phyloP scores from a whole-genome alignment of 2,329 filamentous ascomycete species.

The Alternaria sp. region DNA sequence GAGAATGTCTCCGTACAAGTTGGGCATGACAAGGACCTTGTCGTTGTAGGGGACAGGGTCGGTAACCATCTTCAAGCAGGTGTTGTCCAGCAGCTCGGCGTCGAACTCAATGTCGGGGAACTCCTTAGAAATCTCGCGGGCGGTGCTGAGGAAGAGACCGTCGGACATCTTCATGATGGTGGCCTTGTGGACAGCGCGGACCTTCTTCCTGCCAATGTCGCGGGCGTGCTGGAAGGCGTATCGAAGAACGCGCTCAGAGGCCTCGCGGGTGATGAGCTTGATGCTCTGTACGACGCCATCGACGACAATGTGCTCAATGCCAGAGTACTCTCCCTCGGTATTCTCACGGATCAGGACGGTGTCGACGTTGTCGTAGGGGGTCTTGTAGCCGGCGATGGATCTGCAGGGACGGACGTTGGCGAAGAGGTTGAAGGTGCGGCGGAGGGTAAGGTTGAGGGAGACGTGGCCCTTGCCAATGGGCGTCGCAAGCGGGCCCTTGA shows the following conservation, averaged over 20 bases:
- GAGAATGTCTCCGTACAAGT: conserved; percentile 99
- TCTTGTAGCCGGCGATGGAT: conserved; percentile 97
- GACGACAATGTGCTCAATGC: conserved; percentile 97
- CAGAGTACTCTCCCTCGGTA: conserved; percentile 99
- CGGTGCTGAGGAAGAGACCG: conserved; percentile 93
- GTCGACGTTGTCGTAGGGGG: conserved; percentile 95
- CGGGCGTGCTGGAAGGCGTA: conserved; percentile 99
- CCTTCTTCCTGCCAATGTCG: conserved; percentile 93
- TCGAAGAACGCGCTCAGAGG: conserved; percentile 92
- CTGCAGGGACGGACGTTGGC: conserved; percentile 98
- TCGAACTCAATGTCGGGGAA: conserved; percentile 97
- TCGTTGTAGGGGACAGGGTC: conserved; percentile 97
- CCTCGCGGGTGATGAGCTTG: conserved; percentile 97
- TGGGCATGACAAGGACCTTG: conserved; percentile 97
- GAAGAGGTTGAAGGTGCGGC: conserved; percentile 99
- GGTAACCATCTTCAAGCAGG: conserved; percentile 97
- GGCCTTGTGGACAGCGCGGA: conserved; percentile 98
- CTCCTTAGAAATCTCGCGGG: conserved; percentile 87
- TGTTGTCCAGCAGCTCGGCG: conserved; percentile 98
- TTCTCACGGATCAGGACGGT: conserved; percentile 99
- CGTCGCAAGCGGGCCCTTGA: conserved; percentile 98
- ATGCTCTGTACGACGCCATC: conserved; percentile 99
- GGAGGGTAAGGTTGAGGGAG: conserved; percentile 97
- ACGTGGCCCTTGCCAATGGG: conserved; percentile 99
- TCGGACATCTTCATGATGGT: conserved; percentile 99